phyloP scores from a whole-genome alignment of 1,284 basidiomycete species.

The Exobasidium cylindrosporum region DNA sequence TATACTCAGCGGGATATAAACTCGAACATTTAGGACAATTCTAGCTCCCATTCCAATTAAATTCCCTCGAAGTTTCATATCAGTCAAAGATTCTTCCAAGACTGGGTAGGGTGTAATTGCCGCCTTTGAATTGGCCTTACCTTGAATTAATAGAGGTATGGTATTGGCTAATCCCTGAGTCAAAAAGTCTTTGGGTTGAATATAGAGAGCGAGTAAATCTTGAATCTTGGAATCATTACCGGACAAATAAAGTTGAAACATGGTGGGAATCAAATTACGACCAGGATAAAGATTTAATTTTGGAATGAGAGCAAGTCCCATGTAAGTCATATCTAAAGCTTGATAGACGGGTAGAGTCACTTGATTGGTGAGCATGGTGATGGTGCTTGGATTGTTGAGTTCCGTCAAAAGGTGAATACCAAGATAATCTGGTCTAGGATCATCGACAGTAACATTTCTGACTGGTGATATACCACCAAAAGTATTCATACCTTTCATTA shows the following conservation, averaged over 20 bases:
- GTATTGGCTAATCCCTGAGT: conserved; percentile 5
- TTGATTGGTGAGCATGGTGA: conserved; percentile 65
- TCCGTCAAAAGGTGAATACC: conserved; percentile 27
- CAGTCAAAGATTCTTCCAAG: conserved; percentile 63
- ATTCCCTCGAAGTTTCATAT: conserved; percentile 61
- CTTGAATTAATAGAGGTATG: conserved; percentile 19
- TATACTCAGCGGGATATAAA: conserved; percentile 6
- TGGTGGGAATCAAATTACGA: conserved; percentile 61
- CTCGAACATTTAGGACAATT: conserved; percentile 33
- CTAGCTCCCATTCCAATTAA: conserved; percentile 58
- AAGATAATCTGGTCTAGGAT: conserved; percentile 30
- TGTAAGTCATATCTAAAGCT: conserved; percentile 55
- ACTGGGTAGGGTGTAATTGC: conserved; percentile 66
- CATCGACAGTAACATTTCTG: conserved; percentile 27
- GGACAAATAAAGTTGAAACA: conserved; percentile 59
- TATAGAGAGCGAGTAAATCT: conserved; percentile 46
- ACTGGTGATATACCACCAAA: conserved; percentile 12
- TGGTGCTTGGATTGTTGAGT: conserved; percentile 53
- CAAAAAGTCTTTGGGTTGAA: conserved; percentile 25
- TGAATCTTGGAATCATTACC: conserved; percentile 65
- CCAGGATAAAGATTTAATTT: conserved; percentile 63
- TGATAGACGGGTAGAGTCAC: conserved; percentile 66
- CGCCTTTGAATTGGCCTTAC: conserved; percentile 4
- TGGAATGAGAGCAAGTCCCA: conserved; percentile 57
- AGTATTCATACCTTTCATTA: conserved; percentile 60